These are phyloP conservation scores for Yamadazyma olivae DNA, from an alignment of 805 yeast genomes.

Conservation along the genomic window DNA sequence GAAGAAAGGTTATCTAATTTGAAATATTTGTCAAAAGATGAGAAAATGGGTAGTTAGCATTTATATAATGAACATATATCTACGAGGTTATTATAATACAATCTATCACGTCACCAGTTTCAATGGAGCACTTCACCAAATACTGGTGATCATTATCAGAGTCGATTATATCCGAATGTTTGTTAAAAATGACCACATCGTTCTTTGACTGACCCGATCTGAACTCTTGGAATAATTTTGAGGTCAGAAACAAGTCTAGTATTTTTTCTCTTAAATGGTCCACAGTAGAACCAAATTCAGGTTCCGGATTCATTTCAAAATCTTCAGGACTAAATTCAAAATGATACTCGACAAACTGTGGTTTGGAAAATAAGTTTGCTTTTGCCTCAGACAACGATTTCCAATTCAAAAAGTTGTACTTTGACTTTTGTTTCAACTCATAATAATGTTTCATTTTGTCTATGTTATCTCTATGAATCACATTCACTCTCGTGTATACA, in stretches of 20 bases:
- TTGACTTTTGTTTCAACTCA: slow-evolving; percentile 21
- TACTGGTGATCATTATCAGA: slow-evolving; percentile 22
- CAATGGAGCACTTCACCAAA: slow-evolving; percentile 35
- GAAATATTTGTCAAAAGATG: slow-evolving; percentile 4
- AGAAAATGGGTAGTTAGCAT: not conserved
- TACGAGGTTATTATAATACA: slow-evolving; percentile 15
- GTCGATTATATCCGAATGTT: slow-evolving; percentile 21
- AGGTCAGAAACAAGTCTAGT: slow-evolving; percentile 49
- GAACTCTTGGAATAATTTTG: slow-evolving; percentile 23
- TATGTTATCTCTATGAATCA: slow-evolving; percentile 19
- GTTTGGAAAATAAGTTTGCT: slow-evolving; percentile 16
- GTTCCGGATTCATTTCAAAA: slow-evolving; percentile 54
- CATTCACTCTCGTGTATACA: slow-evolving; percentile 52
- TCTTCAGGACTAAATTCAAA: slow-evolving; percentile 83
- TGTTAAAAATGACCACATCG: slow-evolving; percentile 30
- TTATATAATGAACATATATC: not conserved
- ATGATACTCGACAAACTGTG: slow-evolving; percentile 49
- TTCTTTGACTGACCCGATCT: slow-evolving; percentile 9
- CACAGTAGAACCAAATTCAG: slow-evolving; percentile 69
- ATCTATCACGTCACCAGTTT: slow-evolving; percentile 42
- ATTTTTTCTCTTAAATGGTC: slow-evolving; percentile 57
- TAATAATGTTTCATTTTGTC: slow-evolving; percentile 26
- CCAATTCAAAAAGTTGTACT: slow-evolving; percentile 24
- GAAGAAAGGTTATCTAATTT: slow-evolving; percentile 49
- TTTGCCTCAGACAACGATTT: slow-evolving; percentile 16